Percentiles rank a stretch among this genome's conserved stretches.
Conservation (phyloP, 768 basidiomycete species). For the Mycena amicta region DNA sequence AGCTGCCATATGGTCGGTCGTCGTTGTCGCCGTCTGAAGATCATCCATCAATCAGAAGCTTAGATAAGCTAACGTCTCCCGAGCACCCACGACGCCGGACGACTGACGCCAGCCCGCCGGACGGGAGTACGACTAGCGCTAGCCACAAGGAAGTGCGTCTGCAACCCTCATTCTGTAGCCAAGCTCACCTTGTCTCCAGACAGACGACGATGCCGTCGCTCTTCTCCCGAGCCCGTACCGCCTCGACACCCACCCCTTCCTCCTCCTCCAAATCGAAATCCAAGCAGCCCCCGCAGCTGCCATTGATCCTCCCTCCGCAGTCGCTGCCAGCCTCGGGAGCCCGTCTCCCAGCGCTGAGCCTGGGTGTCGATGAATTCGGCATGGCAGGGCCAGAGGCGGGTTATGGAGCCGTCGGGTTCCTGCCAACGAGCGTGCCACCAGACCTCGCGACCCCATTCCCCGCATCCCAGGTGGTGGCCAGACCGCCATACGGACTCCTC, state of each 20-base stretch:
- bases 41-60: too few relatives aligned
- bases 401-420: neutral
- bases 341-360: neutral
- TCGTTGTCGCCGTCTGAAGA: too few relatives aligned
- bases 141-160: too few relatives aligned
- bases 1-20: too few relatives aligned
- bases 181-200: too few relatives aligned
- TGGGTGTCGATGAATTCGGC: neutral
- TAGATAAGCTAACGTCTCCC: too few relatives aligned
- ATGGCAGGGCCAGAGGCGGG: neutral
- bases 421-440: neutral
- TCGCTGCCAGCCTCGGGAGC: neutral
- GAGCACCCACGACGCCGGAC: too few relatives aligned
- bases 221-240: conserved; percentile 19
- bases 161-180: too few relatives aligned
- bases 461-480: neutral
- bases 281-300: conserved; percentile 1
- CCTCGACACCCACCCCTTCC: conserved; percentile 9
- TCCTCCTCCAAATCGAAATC: conserved; percentile 4
- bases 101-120: too few relatives aligned
- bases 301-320: neutral
- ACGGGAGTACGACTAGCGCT: too few relatives aligned
- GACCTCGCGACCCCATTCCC: neutral
- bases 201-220: conserved; percentile 16
- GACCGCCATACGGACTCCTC: conserved; percentile 52